Conservation (phyloP, 495 filamentous ascomycete species). For the Aspergillus nanangensis region DNA sequence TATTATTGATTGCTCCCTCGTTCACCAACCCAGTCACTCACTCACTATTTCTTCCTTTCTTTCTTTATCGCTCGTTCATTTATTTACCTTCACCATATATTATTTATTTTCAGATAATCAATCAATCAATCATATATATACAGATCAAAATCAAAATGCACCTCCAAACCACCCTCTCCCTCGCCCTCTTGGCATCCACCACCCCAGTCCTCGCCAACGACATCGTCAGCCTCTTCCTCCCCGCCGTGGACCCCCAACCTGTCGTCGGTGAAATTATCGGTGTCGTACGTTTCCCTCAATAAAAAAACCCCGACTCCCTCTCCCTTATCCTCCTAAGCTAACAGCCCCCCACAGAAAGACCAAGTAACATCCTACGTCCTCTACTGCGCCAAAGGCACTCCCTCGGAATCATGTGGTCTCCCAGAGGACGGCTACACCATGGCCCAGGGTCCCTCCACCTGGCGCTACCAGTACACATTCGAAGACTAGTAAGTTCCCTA, state of each 20-base stretch:
- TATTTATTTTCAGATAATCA: too few species aligned
- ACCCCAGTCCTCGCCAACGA: conserved; percentile 26
- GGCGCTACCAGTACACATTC: conserved; percentile 1
- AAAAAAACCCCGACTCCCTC: not conserved
- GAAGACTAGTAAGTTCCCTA: conserved; percentile 13
- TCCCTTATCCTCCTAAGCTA: not conserved
- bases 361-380: conserved; percentile 11
- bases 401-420: conserved; percentile 2
- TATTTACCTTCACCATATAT: too few species aligned
- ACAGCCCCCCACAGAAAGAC: conserved; percentile 3
- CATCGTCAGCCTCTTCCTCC: conserved; percentile 26
- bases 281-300: conserved; percentile 12
- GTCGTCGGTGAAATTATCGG: conserved; percentile 17
- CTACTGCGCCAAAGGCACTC: conserved; percentile 4
- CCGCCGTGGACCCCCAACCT: conserved; percentile 7
- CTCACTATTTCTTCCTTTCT: too few species aligned
- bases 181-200: conserved; percentile 24
- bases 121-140: too few species aligned
- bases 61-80: too few species aligned
- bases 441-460: conserved; percentile 3
- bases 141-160: conserved; percentile 28
- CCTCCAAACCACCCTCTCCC: conserved; percentile 15
- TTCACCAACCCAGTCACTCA: too few species aligned
- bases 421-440: conserved; percentile 4
- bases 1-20: too few species aligned